Conservation (phyloP, 345 rosid genomes). For the Salix caprea region DNA sequence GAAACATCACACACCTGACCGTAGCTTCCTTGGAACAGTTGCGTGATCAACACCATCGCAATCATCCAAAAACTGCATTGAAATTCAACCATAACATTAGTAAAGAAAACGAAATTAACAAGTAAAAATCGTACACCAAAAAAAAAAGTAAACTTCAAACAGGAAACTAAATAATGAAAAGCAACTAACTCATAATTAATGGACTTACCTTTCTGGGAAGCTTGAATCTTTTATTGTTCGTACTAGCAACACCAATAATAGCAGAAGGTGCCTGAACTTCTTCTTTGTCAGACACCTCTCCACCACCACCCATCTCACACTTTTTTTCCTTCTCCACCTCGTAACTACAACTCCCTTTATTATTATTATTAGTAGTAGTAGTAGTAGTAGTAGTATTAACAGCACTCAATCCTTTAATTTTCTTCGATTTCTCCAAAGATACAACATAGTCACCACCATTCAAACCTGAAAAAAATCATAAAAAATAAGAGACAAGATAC, state of each 20-base stretch:
- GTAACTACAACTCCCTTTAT: constrained; percentile 21
- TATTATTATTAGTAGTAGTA: background rate
- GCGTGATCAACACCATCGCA: constrained; percentile 60
- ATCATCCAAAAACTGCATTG: constrained; percentile 42
- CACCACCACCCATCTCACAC: constrained; percentile 38
- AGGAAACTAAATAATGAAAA: background rate
- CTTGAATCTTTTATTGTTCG: constrained; percentile 43
- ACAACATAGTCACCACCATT: constrained; percentile 20
- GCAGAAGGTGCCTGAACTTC: constrained; percentile 26
- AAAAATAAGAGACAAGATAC: background rate
- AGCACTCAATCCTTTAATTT: constrained; percentile 44
- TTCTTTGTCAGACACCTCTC: constrained; percentile 31
- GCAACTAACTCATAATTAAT: background rate
- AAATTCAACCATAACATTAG: background rate
- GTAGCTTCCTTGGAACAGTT: constrained; percentile 88
- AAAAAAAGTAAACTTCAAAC: background rate
- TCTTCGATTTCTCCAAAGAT: constrained; percentile 49
- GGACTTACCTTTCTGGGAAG: constrained; percentile 46
- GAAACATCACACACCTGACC: constrained; percentile 65
- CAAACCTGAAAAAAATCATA: constrained; percentile 15
- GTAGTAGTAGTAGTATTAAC: constrained; percentile 21
- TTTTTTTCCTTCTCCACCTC: constrained; percentile 11
- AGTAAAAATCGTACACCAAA: background rate
- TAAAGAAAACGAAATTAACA: background rate
- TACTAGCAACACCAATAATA: constrained; percentile 8